phyloP scores from a whole-genome alignment of 2,329 filamentous ascomycete genomes.

The Trichoderma sp. region DNA sequence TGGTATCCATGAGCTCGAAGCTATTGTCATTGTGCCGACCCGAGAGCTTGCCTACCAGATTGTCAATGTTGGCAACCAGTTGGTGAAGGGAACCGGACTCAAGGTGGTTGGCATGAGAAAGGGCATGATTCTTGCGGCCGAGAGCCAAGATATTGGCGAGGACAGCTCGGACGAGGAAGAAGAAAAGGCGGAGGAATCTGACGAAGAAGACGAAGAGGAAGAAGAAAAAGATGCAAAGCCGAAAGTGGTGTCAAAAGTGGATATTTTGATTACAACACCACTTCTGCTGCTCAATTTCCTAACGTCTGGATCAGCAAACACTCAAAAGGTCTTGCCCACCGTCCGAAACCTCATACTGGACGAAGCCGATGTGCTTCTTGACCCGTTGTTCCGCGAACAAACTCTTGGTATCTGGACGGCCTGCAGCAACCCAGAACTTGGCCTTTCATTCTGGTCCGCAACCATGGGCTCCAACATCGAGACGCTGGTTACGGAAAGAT shows the following conservation, averaged over 20 bases:
- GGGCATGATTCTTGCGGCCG: constrained; percentile 66
- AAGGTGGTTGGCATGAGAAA: constrained; percentile 81
- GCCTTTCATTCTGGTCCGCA: constrained; percentile 86
- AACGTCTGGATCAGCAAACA: constrained; percentile 41
- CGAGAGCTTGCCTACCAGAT: constrained; percentile 78
- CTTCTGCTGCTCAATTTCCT: constrained; percentile 74
- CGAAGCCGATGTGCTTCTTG: constrained; percentile 91
- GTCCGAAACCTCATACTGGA: constrained; percentile 79
- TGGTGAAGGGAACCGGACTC: constrained; percentile 72
- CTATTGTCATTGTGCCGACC: constrained; percentile 73
- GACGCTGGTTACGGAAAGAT: constrained; percentile 66
- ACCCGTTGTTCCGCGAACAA: constrained; percentile 85
- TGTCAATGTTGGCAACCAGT: constrained; percentile 79
- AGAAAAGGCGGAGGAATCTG: constrained; percentile 36
- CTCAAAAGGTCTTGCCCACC: constrained; percentile 55
- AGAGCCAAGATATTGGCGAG: constrained; percentile 37
- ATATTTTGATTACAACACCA: constrained; percentile 43
- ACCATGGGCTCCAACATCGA: constrained; percentile 96
- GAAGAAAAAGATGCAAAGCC: constrained; percentile 27
- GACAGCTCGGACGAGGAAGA: constrained; percentile 41
- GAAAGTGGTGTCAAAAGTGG: constrained; percentile 34
- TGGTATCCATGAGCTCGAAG: constrained; percentile 52
- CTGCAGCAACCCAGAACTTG: constrained; percentile 67
- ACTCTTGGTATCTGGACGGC: constrained; percentile 81
- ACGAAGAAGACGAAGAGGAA: constrained; percentile 26